Conservation (phyloP, 495 filamentous ascomycete species). For the Apodospora peruviana region DNA sequence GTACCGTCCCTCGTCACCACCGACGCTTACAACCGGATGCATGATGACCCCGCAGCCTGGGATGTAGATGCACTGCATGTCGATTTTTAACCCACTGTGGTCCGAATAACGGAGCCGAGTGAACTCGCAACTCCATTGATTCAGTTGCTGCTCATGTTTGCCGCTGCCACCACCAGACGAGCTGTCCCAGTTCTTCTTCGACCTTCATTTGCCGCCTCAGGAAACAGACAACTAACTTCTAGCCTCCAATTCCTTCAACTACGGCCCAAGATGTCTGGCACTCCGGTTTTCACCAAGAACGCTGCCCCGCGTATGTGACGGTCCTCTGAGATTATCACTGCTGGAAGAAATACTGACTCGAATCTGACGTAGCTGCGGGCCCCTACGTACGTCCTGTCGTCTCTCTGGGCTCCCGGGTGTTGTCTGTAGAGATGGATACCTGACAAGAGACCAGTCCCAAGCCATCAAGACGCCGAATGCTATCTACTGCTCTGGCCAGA, state of each 20-base stretch:
- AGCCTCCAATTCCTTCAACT: too few species aligned
- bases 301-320: conserved; percentile 45
- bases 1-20: too few species aligned
- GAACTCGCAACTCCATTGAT: too few species aligned
- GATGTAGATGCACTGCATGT: too few species aligned
- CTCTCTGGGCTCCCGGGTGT: neutral
- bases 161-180: neutral
- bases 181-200: neutral
- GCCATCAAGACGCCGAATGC: conserved; percentile 75
- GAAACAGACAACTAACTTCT: neutral
- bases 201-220: neutral
- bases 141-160: too few species aligned
- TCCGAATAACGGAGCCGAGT: too few species aligned
- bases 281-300: conserved; percentile 45
- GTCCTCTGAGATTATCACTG: neutral
- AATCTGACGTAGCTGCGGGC: conserved; percentile 41
- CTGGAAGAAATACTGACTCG: neutral
- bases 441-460: conserved; percentile 59
- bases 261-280: conserved; percentile 37
- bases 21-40: too few species aligned
- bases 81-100: too few species aligned
- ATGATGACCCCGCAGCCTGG: too few species aligned
- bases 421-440: neutral
- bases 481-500: conserved; percentile 92
- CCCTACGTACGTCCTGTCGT: conserved; percentile 44